Evolutionary conservation across 805 yeast species (phyloP).

Genomic region (Candida sithepensis): DNA sequence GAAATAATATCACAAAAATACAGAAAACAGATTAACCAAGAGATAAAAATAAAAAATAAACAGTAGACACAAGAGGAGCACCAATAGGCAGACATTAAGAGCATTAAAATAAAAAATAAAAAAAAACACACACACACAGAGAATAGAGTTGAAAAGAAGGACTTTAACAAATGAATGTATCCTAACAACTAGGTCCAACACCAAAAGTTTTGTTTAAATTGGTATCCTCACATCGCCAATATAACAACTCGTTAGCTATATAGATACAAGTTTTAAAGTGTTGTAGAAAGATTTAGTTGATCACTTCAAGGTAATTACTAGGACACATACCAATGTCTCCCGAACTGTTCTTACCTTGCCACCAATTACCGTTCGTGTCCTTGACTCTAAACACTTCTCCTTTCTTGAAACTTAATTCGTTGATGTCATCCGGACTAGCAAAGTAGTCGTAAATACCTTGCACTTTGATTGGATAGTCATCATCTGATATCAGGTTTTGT

Average conservation of each 20-base stretch:
- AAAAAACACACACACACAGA: no score
- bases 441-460: slow-evolving; percentile 81
- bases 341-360: slow-evolving; percentile 88
- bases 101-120: no score
- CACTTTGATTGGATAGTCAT: slow-evolving; percentile 77
- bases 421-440: slow-evolving; percentile 89
- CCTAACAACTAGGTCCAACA: no score
- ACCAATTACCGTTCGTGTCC: slow-evolving; percentile 95
- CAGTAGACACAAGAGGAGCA: no score
- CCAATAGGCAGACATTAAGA: no score
- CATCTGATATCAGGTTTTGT: slow-evolving; percentile 15
- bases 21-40: no score
- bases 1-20: no score
- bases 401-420: slow-evolving; percentile 85
- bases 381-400: slow-evolving; percentile 91
- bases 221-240: background rate
- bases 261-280: background rate
- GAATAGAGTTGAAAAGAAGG: no score
- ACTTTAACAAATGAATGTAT: background rate
- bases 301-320: slow-evolving; percentile 82
- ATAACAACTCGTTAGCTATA: background rate
- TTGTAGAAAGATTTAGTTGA: slow-evolving; percentile 32
- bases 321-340: slow-evolving; percentile 98
- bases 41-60: no score
- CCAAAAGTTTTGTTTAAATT: no score